Conservation (phyloP, 192 early-diverging fungal genomes). For the Rhizoclosmatium sp. region DNA sequence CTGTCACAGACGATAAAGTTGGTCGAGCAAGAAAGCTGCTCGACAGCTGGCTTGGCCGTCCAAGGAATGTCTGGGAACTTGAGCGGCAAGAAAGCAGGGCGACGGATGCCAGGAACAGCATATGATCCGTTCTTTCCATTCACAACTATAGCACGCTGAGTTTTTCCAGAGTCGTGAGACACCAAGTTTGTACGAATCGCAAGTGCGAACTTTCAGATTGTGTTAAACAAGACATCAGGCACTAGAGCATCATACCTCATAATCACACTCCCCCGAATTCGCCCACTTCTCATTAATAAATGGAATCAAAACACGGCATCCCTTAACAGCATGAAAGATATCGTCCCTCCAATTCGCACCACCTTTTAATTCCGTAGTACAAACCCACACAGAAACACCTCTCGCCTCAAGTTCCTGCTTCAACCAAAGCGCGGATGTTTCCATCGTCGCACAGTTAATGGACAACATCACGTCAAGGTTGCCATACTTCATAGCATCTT, state of each 20-base stretch:
- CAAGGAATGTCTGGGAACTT: constrained; percentile 29
- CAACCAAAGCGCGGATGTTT: constrained; percentile 16
- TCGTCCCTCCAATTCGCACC: constrained; percentile 30
- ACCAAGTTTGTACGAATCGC: constrained; percentile 32
- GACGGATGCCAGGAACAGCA: constrained; percentile 22
- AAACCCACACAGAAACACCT: constrained; percentile 33
- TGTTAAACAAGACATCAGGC: too few species aligned
- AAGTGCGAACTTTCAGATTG: too few species aligned
- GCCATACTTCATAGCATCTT: constrained; percentile 18
- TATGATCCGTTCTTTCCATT: not conserved
- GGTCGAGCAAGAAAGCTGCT: constrained; percentile 16
- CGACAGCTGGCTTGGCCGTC: constrained; percentile 15
- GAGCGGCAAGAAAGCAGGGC: constrained; percentile 26
- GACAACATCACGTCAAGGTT: constrained; percentile 31
- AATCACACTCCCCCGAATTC: constrained; percentile 35
- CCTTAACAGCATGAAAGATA: constrained; percentile 31
- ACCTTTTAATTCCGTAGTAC: constrained; percentile 18
- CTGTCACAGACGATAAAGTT: constrained; percentile 38
- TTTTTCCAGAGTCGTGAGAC: constrained; percentile 32
- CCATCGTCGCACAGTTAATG: constrained; percentile 28
- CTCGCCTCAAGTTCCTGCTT: constrained; percentile 22
- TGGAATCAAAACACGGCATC: constrained; percentile 28
- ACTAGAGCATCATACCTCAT: constrained; percentile 21
- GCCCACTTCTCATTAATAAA: constrained; percentile 31
- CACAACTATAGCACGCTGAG: not conserved